Percentiles rank a stretch among this genome's conserved stretches.
These are phyloP conservation scores for Agapanthus africanus DNA, from an alignment of 106 monocot species.

Conservation along the genomic window DNA sequence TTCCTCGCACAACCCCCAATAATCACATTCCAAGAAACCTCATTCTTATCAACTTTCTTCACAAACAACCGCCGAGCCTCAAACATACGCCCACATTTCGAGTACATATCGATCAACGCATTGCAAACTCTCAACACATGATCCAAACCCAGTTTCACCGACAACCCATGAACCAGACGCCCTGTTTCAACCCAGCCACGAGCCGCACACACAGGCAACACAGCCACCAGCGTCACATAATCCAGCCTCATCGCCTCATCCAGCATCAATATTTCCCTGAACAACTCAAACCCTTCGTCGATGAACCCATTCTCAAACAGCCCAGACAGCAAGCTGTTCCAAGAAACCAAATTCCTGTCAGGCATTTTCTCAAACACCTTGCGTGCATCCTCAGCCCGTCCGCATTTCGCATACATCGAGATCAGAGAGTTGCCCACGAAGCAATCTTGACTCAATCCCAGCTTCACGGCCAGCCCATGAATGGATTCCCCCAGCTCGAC, in stretches of 20 bases:
- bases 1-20: slow-evolving; percentile 53
- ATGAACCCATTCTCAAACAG: slow-evolving; percentile 28
- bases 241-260: slow-evolving; percentile 18
- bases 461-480: slow-evolving; percentile 43
- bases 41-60: slow-evolving; percentile 17
- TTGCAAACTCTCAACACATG: slow-evolving; percentile 38
- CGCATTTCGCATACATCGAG: slow-evolving; percentile 51
- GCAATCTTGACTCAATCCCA: slow-evolving; percentile 25
- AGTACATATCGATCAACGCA: slow-evolving; percentile 56
- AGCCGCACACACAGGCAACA: slow-evolving; percentile 43
- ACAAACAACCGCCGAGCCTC: slow-evolving; percentile 38
- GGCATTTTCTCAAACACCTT: slow-evolving; percentile 37
- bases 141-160: slow-evolving; percentile 31
- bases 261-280: slow-evolving; percentile 22
- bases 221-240: slow-evolving; percentile 41
- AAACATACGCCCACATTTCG: slow-evolving; percentile 34
- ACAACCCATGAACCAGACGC: slow-evolving; percentile 38
- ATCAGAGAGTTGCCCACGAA: slow-evolving; percentile 49
- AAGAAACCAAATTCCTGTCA: slow-evolving; percentile 44
- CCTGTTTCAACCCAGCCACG: slow-evolving; percentile 51
- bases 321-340: slow-evolving; percentile 34
- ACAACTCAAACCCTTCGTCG: slow-evolving; percentile 26
- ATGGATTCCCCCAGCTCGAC: slow-evolving; percentile 15
- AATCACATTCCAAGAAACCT: slow-evolving; percentile 68
- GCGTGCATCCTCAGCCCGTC: slow-evolving; percentile 25